A percentile compares a stretch with the other conserved stretches of the same genome.
These are phyloP conservation scores for Daldinia vernicosa DNA, from an alignment of 495 filamentous ascomycete genomes.

Conservation along the genomic window DNA sequence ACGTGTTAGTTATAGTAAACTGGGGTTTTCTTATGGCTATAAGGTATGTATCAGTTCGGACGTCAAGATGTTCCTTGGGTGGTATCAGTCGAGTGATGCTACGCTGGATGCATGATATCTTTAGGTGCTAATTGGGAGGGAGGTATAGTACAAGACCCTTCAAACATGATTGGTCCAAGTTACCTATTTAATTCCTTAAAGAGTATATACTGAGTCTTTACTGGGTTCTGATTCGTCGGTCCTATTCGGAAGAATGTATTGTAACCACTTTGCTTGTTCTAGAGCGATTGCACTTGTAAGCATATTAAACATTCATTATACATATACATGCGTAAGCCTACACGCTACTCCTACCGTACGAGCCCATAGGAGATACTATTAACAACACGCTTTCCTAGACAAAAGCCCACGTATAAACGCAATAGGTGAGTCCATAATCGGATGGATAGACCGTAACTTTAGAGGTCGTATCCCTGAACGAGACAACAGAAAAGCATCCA, in stretches of 20 bases:
- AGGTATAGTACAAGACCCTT: background rate
- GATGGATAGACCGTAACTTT: slow-evolving; percentile 9
- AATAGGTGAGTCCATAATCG: slow-evolving; percentile 22
- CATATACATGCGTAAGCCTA: slow-evolving; percentile 9
- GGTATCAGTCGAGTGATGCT: background rate
- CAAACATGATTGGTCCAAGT: background rate
- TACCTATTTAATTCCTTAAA: background rate
- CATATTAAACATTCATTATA: background rate
- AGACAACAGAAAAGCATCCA: slow-evolving; percentile 49
- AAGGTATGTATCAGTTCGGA: background rate
- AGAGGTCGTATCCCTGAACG: slow-evolving; percentile 4
- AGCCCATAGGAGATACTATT: background rate
- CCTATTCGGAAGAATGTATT: background rate
- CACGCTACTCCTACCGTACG: background rate
- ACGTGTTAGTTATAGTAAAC: background rate
- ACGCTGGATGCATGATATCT: background rate
- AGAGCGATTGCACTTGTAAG: too few species aligned
- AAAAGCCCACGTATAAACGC: slow-evolving; percentile 30
- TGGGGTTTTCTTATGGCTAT: background rate
- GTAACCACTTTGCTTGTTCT: background rate
- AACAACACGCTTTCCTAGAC: slow-evolving; percentile 26
- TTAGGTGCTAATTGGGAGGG: background rate
- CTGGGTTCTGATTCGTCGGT: background rate
- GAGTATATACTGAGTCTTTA: background rate
- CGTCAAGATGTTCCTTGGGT: background rate